Evolutionary conservation across 75 land plant genomes (phyloP), one percentile per base, ranked within the genome.

Genomic region (Azolla pinnata): DNA sequence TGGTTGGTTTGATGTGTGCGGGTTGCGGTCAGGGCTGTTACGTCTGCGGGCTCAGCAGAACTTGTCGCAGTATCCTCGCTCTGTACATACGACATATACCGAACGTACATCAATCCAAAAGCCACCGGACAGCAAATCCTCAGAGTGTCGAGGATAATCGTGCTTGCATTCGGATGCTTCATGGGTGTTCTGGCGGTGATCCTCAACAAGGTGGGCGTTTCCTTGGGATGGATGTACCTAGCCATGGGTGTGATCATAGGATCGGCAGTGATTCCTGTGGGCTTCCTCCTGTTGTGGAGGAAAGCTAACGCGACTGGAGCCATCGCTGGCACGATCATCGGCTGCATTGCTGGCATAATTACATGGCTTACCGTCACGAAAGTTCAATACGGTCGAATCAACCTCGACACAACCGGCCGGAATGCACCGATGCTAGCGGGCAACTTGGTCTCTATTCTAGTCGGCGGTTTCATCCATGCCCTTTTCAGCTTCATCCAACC

Each of bases 401-500:
- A 76, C 51, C 83, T 93, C 10, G 81, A 77, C 54, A 93, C 98
- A 1, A 93, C 98, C 1, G 98, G 96, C 0, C 58, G 90, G 24
- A 85, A 93, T 59, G 98, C 98, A 24, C 98, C 98, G 17, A 93
- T 93, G 98, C 83, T 93, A 30, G 84, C 87, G 24, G 98, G 98
- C 12, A 93, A 93, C 62, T 72, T 93, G 21, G 98, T 93, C 1
- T 88, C 98, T 1, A 85, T 93, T 50, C 68, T 93, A 25, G 62
- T 76, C 8, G 90, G 98, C 9, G 98, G 98, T 25, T 69, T 75
- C 5, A 60, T 93, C 48, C 96, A 89, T 71, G 84, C 81, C 5
- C 42, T 79, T 0, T 76, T 70, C 31, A 89, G 96, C 64, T 60
- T 80, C n/a, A 5, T 88, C 8, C 60, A 70, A 73, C 98, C 98